These are phyloP conservation scores for Trichosporon inkin DNA, from an alignment of 1,284 basidiomycete genomes.

Conservation along the genomic window DNA sequence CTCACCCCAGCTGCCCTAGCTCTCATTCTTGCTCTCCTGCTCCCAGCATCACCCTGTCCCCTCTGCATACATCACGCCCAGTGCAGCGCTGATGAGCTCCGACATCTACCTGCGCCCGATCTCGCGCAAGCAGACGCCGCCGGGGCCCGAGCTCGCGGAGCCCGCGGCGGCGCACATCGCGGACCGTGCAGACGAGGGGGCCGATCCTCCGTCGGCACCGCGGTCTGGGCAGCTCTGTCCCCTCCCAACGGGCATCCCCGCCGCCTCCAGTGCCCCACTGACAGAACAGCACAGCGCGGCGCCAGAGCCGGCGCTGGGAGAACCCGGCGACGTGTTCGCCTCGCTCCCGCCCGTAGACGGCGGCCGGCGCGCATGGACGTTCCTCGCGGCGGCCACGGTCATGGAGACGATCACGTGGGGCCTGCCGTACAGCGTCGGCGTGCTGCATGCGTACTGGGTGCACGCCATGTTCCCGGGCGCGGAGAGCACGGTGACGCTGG, in stretches of 20 bases:
- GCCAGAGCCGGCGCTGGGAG: background rate
- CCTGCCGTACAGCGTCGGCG: constrained; percentile 43
- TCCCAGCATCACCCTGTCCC: too few relatives aligned
- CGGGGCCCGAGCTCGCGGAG: background rate
- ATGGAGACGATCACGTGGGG: constrained; percentile 47
- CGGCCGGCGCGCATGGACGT: constrained; percentile 43
- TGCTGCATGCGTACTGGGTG: constrained; percentile 37
- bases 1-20: background rate
- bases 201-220: too few relatives aligned
- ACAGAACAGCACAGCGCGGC: background rate
- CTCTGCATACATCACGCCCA: too few relatives aligned
- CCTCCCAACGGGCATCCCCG: background rate
- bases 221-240: too few relatives aligned
- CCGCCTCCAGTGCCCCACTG: background rate
- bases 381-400: constrained; percentile 39
- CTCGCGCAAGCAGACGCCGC: background rate
- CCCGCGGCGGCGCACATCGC: background rate
- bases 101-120: background rate
- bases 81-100: background rate
- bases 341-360: constrained; percentile 40
- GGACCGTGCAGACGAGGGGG: too few relatives aligned
- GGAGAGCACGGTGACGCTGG: constrained; percentile 28
- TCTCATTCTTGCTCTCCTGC: too few relatives aligned
- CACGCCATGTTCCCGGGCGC: constrained; percentile 33
- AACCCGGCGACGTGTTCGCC: background rate